Percentiles rank a stretch among this genome's conserved stretches.
phyloP scores from a whole-genome alignment of 257 asterid species.

The Pogostemon cablin region DNA sequence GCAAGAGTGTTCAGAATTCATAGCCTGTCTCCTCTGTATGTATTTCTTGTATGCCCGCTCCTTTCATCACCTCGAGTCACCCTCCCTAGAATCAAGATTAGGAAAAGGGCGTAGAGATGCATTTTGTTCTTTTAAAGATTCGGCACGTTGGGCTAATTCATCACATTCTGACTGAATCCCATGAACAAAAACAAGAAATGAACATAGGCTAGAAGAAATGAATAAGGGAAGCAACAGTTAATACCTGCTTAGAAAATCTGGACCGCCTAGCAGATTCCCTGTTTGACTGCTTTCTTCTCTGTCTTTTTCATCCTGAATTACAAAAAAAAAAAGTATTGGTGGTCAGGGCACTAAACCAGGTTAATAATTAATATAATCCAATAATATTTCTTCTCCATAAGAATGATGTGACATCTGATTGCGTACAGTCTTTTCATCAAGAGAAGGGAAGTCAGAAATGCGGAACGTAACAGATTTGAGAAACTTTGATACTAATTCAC shows the following conservation, averaged over 20 bases:
- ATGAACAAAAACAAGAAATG: too few relatives aligned
- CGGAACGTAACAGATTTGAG: background rate
- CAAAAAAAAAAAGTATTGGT: conserved; percentile 17
- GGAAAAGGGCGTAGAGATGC: too few relatives aligned
- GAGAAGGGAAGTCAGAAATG: background rate
- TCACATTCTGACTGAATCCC: too few relatives aligned
- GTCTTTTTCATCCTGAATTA: conserved; percentile 77
- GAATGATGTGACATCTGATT: background rate
- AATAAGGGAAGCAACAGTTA: background rate
- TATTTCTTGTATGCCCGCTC: too few relatives aligned
- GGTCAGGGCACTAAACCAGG: conserved; percentile 14
- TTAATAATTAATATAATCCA: background rate
- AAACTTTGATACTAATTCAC: background rate
- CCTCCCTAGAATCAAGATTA: too few relatives aligned
- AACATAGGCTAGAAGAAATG: too few relatives aligned
- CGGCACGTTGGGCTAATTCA: too few relatives aligned
- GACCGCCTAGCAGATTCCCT: conserved; percentile 91
- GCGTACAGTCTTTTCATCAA: background rate
- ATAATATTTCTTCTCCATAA: background rate
- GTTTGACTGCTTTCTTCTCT: conserved; percentile 85
- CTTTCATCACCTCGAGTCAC: too few relatives aligned
- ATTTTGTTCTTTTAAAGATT: too few relatives aligned
- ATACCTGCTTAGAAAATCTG: conserved; percentile 84
- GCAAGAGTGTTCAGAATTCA: too few relatives aligned
- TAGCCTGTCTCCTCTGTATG: too few relatives aligned